These are phyloP conservation scores for Boletus tomentosulus DNA, from an alignment of 768 basidiomycete genomes.

Conservation along the genomic window DNA sequence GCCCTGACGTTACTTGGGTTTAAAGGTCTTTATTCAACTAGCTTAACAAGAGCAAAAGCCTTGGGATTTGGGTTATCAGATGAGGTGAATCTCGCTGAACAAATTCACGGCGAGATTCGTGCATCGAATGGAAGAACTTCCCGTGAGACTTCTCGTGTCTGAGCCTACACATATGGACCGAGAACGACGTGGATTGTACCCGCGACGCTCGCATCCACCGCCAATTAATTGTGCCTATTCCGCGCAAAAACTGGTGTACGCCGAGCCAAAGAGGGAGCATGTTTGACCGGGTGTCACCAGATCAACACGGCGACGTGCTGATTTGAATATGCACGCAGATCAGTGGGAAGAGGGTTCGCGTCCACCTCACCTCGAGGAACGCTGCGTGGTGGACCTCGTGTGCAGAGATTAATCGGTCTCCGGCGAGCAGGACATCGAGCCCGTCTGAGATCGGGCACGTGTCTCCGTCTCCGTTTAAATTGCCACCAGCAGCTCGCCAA, in stretches of 20 bases:
- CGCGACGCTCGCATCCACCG: neutral
- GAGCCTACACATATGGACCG: neutral
- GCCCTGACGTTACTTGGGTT: too few relatives aligned
- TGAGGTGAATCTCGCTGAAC: neutral
- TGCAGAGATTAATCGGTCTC: neutral
- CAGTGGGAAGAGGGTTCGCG: neutral
- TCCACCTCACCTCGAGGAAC: neutral
- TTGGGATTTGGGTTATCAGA: neutral
- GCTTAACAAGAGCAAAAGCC: too few relatives aligned
- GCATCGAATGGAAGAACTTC: neutral
- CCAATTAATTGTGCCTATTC: neutral
- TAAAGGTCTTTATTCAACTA: too few relatives aligned
- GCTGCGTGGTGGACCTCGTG: neutral
- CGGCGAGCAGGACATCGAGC: too few relatives aligned
- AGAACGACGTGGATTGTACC: neutral
- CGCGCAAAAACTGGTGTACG: neutral
- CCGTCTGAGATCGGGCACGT: conserved; percentile 8
- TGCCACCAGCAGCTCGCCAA: conserved; percentile 13
- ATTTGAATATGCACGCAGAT: too few relatives aligned
- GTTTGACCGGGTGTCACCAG: neutral
- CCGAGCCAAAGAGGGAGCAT: neutral
- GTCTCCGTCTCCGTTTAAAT: conserved; percentile 14
- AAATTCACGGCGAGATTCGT: neutral
- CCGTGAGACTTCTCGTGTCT: neutral
- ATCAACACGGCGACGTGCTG: neutral